Base-by-base conservation (phyloP, 2,329 filamentous ascomycete genomes). In the Alternaria panax region DNA sequence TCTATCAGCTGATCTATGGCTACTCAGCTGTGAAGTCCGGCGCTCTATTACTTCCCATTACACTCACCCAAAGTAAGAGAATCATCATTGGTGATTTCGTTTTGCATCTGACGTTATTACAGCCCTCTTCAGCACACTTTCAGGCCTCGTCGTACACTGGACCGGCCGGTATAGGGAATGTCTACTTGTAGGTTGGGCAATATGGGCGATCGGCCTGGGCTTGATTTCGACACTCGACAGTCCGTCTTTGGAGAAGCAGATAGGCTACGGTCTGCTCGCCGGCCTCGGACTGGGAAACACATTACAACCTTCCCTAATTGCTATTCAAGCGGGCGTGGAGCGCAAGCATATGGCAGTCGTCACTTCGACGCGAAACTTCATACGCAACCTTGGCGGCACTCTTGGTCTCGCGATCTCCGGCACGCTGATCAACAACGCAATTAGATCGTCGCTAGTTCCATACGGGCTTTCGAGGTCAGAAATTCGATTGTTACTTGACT, bases 281-380 rank as follows among this genome's bases (percentile, higher is more conserved):
- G 72, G 72, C 11, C 48, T 72, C 27, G 69, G 68, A 2, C 78
- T 87, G 0, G 87, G 87, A 1, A 82, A 80, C 58, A 80, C 80
- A 2, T 83, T 85, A 58, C 83, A 85, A 56, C 83, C 83, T 4
- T 83, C 82, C 0, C 78, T 89, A 0, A 81, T 88, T 5, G 87
- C 86, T 1, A 74, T 86, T 16, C 86, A 88, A 69, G 85, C 86
- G 0, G 69, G 71, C 9, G 65, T 68, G 14, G 79, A 81, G 3
- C 87, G 86, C 64, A 77, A 82, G 0, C 83, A 88, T 41, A 82
- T 87, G 41, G 88, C 88, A 0, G 84, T 90, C 1, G 83, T 88
- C 14, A 89, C 88, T 30, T 86, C 85, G 2, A 83, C 85, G 53
- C 81, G 88, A 1, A 90, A 90, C 64, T 89, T 90, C 70, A 80